A percentile compares a stretch with the other conserved stretches of the same genome.
Evolutionary conservation across 179 eudicot species (phyloP).

Genomic region (Beta macrorhiza): DNA sequence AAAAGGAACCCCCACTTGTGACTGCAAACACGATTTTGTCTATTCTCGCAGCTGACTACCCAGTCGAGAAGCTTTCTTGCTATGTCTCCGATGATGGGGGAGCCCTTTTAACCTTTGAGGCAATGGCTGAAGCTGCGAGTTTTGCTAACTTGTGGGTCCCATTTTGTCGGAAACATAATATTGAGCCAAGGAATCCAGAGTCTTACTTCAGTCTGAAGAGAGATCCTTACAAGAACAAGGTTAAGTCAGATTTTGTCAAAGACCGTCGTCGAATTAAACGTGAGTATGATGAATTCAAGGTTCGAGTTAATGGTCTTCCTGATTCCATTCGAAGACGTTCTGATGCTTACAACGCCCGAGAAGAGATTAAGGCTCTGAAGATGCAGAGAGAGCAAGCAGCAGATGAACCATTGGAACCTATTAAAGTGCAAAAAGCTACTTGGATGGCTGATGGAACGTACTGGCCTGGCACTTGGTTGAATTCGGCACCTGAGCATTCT

Average conservation of each 20-base stretch:
- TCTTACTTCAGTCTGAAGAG: conserved; percentile 40
- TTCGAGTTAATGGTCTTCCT: conserved; percentile 45
- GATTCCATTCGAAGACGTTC: conserved; percentile 43
- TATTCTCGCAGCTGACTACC: conserved; percentile 44
- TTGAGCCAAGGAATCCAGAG: conserved; percentile 49
- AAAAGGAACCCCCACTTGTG: conserved; percentile 52
- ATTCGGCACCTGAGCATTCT: conserved; percentile 38
- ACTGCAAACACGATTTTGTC: conserved; percentile 47
- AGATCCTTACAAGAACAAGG: conserved; percentile 48
- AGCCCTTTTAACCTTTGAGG: conserved; percentile 45
- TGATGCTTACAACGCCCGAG: conserved; percentile 47
- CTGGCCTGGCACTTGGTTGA: conserved; percentile 49
- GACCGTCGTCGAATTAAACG: conserved; percentile 48
- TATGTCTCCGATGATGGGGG: conserved; percentile 52
- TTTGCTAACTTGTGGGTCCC: conserved; percentile 51
- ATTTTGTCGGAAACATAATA: conserved; percentile 42
- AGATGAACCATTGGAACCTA: conserved; percentile 36
- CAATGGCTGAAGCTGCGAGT: conserved; percentile 55
- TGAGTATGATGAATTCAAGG: conserved; percentile 48
- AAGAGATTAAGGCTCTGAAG: conserved; percentile 43
- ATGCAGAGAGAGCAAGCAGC: conserved; percentile 43
- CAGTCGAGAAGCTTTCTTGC: conserved; percentile 49
- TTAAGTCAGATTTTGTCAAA: conserved; percentile 45
- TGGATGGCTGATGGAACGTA: conserved; percentile 51
- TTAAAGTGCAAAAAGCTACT: conserved; percentile 40